These are phyloP conservation scores for Vishniacozyma victoriae DNA, from an alignment of 768 basidiomycete genomes.

Conservation along the genomic window DNA sequence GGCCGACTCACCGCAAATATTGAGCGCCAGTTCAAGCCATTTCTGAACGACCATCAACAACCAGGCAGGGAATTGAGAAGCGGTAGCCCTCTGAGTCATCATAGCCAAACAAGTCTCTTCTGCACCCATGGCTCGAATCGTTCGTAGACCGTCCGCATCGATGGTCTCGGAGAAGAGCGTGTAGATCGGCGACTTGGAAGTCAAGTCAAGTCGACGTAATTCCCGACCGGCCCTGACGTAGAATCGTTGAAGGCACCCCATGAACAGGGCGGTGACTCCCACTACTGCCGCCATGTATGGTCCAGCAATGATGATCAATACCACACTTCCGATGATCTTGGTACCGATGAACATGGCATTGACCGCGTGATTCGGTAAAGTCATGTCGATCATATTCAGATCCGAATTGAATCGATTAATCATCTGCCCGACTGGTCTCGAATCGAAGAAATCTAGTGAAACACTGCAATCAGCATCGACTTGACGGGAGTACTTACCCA, in stretches of 20 bases:
- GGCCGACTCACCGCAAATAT: constrained; percentile 4
- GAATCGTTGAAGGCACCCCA: constrained; percentile 14
- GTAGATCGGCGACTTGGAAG: constrained; percentile 15
- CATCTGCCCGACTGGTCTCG: constrained; percentile 7
- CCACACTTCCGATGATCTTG: neutral
- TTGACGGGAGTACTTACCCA: neutral
- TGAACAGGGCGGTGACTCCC: neutral
- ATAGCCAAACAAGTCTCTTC: constrained; percentile 2
- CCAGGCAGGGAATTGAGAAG: constrained; percentile 8
- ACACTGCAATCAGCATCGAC: neutral
- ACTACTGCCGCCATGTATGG: constrained; percentile 17
- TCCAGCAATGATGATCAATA: constrained; percentile 11
- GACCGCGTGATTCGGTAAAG: constrained; percentile 10
- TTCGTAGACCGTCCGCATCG: constrained; percentile 11
- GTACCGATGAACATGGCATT: constrained; percentile 8
- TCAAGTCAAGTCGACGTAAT: constrained; percentile 14
- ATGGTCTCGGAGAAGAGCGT: constrained; percentile 18
- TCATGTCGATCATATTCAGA: constrained; percentile 11
- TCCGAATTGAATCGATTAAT: constrained; percentile 23
- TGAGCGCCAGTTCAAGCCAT: constrained; percentile 16
- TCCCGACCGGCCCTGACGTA: constrained; percentile 16
- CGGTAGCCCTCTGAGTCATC: constrained; percentile 7
- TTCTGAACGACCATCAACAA: constrained; percentile 11
- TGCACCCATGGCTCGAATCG: constrained; percentile 17
- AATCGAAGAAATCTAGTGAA: constrained; percentile 6